phyloP scores from a whole-genome alignment of 495 filamentous ascomycete genomes.

The Diplogelasinospora grovesii region DNA sequence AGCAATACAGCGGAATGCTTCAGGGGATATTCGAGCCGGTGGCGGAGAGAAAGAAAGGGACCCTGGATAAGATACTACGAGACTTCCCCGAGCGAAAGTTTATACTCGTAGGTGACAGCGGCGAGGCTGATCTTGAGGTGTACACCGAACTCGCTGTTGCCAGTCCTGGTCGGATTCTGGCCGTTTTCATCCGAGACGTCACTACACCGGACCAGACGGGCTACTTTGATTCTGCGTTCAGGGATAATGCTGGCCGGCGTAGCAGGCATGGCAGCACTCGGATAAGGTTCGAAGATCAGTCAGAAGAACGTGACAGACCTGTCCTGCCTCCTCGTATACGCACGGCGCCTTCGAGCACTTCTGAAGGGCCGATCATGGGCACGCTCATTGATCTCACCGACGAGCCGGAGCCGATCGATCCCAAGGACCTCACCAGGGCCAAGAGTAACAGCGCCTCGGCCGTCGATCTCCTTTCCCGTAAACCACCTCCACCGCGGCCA shows the following conservation, averaged over 20 bases:
- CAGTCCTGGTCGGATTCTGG: slow-evolving; percentile 73
- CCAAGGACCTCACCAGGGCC: slow-evolving; percentile 16
- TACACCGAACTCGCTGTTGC: slow-evolving; percentile 87
- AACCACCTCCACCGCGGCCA: slow-evolving; percentile 53
- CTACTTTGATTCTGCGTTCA: slow-evolving; percentile 72
- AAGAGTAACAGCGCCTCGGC: slow-evolving; percentile 29
- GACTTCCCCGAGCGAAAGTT: slow-evolving; percentile 91
- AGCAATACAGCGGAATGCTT: slow-evolving; percentile 91
- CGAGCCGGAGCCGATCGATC: slow-evolving; percentile 34
- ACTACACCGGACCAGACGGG: slow-evolving; percentile 60
- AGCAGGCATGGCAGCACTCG: slow-evolving; percentile 18
- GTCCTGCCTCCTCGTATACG: slow-evolving; percentile 30
- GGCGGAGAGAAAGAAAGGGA: slow-evolving; percentile 84
- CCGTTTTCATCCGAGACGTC: slow-evolving; percentile 88
- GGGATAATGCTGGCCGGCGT: slow-evolving; percentile 9
- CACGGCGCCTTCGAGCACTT: slow-evolving; percentile 13
- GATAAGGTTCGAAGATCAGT: slow-evolving; percentile 7
- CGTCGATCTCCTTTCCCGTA: slow-evolving; percentile 28
- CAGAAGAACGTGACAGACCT: slow-evolving; percentile 23
- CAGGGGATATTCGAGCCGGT: slow-evolving; percentile 98
- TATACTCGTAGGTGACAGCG: slow-evolving; percentile 88
- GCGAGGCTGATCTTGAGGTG: slow-evolving; percentile 93
- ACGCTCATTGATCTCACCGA: slow-evolving; percentile 61
- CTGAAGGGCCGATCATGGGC: slow-evolving; percentile 37
- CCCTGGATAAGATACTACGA: slow-evolving; percentile 72